These are phyloP conservation scores for Blumeriella jaapii DNA, from an alignment of 2,329 filamentous ascomycete species.

Conservation along the genomic window DNA sequence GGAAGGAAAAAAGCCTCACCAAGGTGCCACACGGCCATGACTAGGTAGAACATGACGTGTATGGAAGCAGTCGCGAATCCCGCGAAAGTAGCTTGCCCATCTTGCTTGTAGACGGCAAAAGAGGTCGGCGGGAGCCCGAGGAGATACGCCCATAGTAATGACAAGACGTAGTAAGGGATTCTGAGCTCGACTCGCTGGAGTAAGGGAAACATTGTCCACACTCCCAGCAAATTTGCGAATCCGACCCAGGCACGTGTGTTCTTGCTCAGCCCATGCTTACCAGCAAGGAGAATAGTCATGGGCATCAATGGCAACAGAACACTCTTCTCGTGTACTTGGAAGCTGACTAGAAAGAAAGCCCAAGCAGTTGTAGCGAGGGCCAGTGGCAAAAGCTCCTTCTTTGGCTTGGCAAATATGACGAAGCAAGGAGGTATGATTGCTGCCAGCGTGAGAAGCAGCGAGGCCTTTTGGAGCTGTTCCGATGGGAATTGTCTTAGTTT, in stretches of 20 bases:
- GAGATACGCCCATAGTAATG: constrained; percentile 82
- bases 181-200: constrained; percentile 73
- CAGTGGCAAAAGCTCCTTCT: constrained; percentile 64
- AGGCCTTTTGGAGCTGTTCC: constrained; percentile 61
- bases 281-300: constrained; percentile 79
- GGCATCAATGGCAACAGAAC: constrained; percentile 84
- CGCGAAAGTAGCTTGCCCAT: constrained; percentile 34
- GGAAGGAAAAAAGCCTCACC: constrained; percentile 56
- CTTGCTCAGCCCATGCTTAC: constrained; percentile 64
- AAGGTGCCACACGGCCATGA: constrained; percentile 74
- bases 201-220: constrained; percentile 90
- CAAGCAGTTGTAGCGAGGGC: constrained; percentile 78
- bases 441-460: constrained; percentile 61
- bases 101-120: constrained; percentile 53
- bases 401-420: constrained; percentile 68
- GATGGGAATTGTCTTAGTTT: constrained; percentile 71
- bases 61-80: constrained; percentile 52
- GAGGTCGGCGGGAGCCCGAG: constrained; percentile 75
- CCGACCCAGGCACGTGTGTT: constrained; percentile 81
- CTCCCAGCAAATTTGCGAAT: constrained; percentile 83
- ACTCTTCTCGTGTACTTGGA: constrained; percentile 98
- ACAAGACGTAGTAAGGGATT: constrained; percentile 76
- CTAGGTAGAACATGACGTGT: constrained; percentile 64
- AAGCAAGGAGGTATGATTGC: constrained; percentile 71
- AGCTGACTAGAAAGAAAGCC: constrained; percentile 97